These are phyloP conservation scores for Melanomma pulvis-pyrius DNA, from an alignment of 495 filamentous ascomycete species.

Conservation along the genomic window DNA sequence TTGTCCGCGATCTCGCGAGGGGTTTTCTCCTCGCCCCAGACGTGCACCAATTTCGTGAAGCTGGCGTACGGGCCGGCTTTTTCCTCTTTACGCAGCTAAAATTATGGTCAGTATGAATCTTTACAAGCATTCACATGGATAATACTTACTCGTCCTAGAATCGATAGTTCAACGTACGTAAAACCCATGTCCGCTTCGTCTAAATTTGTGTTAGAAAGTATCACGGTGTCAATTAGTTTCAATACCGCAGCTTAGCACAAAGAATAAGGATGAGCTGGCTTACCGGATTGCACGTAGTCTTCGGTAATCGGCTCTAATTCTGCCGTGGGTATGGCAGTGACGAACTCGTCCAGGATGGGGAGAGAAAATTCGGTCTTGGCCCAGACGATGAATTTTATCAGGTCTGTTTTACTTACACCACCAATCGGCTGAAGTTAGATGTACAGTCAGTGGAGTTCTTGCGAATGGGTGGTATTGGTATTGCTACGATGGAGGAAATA, in stretches of 20 bases:
- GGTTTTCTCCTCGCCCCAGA: constrained; percentile 61
- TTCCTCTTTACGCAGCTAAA: constrained; percentile 63
- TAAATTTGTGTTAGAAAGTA: too few relatives aligned
- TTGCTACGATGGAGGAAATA: too few relatives aligned
- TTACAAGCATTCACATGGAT: too few relatives aligned
- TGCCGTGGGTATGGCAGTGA: constrained; percentile 29
- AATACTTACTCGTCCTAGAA: constrained; percentile 55
- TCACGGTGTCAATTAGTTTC: too few relatives aligned
- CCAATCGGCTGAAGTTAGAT: constrained; percentile 37
- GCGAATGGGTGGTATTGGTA: too few relatives aligned
- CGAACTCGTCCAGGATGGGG: constrained; percentile 73
- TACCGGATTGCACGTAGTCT: constrained; percentile 63
- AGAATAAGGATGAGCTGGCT: too few relatives aligned
- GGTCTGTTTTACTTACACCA: constrained; percentile 58
- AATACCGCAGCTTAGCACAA: too few relatives aligned
- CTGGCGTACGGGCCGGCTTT: constrained; percentile 75
- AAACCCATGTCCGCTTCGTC: constrained; percentile 81
- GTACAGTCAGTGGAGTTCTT: too few relatives aligned
- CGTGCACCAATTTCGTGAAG: constrained; percentile 69
- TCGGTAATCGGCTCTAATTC: constrained; percentile 81
- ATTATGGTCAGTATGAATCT: too few relatives aligned
- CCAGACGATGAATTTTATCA: constrained; percentile 78
- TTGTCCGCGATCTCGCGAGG: constrained; percentile 60
- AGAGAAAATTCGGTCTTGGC: constrained; percentile 64
- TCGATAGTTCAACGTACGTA: constrained; percentile 55